Conservation (phyloP, 2,329 filamentous ascomycete species). For the Colletotrichum filicis region DNA sequence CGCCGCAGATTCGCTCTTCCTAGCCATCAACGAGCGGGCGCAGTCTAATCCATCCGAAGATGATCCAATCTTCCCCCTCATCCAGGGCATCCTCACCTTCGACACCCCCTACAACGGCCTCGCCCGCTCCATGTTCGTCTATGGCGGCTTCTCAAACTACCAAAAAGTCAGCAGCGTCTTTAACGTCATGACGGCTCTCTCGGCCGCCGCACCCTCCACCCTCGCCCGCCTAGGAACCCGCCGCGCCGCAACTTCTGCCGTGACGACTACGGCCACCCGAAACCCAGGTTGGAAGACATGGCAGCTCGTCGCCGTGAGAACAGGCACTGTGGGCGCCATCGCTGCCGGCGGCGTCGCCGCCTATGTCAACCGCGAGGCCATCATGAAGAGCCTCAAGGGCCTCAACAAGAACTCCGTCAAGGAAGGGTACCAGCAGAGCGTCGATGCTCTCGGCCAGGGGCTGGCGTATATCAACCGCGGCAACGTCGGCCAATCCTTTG, state of each 20-base stretch:
- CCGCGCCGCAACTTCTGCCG: constrained; percentile 38
- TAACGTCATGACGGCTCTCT: constrained; percentile 66
- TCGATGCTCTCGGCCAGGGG: constrained; percentile 62
- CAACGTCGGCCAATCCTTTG: constrained; percentile 74
- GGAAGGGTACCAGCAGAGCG: constrained; percentile 59
- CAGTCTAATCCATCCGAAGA: constrained; percentile 45
- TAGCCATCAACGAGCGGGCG: constrained; percentile 73
- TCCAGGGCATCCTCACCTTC: constrained; percentile 83
- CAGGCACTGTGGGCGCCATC: constrained; percentile 84
- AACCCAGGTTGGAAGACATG: constrained; percentile 62
- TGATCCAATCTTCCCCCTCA: constrained; percentile 77
- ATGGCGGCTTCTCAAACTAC: constrained; percentile 69
- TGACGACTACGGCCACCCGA: constrained; percentile 37
- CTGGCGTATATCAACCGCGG: constrained; percentile 68
- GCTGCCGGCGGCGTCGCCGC: constrained; percentile 84
- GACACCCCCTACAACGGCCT: constrained; percentile 85
- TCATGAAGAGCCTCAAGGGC: constrained; percentile 62
- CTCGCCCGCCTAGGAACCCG: constrained; percentile 52
- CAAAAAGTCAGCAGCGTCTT: constrained; percentile 66
- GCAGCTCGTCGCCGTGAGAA: constrained; percentile 78
- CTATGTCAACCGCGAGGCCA: constrained; percentile 80
- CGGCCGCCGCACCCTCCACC: constrained; percentile 58
- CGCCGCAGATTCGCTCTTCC: constrained; percentile 82
- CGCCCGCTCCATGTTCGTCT: constrained; percentile 68
- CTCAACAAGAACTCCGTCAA: constrained; percentile 59